Evolutionary conservation across 2,329 filamentous ascomycete genomes (phyloP).

Genomic region (Penicillium sp.): DNA sequence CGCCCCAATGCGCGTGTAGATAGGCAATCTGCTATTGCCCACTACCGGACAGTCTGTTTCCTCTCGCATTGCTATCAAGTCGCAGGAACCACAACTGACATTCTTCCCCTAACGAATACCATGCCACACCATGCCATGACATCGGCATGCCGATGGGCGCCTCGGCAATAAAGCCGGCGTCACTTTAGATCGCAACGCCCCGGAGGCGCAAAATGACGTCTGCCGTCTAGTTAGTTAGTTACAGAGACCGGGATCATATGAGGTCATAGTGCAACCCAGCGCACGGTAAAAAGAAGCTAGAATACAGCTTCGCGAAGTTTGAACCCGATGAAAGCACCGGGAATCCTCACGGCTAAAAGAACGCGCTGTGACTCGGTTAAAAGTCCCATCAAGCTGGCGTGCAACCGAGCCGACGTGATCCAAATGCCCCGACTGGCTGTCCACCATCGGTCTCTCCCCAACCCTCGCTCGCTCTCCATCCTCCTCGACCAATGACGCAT

Average conservation of each 20-base stretch:
- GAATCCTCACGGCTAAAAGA: conserved; percentile 7
- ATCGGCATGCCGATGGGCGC: conserved; percentile 19
- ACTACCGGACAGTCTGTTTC: too few species aligned
- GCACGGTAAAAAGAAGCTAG: not conserved
- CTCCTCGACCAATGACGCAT: conserved; percentile 19
- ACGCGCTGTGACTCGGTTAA: conserved; percentile 19
- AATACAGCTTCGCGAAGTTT: too few species aligned
- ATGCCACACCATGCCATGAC: too few species aligned
- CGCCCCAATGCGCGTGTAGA: too few species aligned
- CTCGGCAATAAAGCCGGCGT: not conserved
- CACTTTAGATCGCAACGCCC: not conserved
- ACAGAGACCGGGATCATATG: not conserved
- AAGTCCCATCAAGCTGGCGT: conserved; percentile 4
- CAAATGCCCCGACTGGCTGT: conserved; percentile 17
- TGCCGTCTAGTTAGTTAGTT: not conserved
- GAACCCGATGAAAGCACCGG: conserved; percentile 2
- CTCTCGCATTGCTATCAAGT: too few species aligned
- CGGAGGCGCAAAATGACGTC: not conserved
- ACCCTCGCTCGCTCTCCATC: too few species aligned
- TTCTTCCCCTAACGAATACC: too few species aligned
- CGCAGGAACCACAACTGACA: too few species aligned
- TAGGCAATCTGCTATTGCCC: too few species aligned
- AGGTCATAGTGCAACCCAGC: not conserved
- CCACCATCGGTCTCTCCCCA: too few species aligned
- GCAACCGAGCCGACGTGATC: conserved; percentile 6